Evolutionary conservation across 2,329 filamentous ascomycete species (phyloP).

Genomic region (Talaromyces sp.): DNA sequence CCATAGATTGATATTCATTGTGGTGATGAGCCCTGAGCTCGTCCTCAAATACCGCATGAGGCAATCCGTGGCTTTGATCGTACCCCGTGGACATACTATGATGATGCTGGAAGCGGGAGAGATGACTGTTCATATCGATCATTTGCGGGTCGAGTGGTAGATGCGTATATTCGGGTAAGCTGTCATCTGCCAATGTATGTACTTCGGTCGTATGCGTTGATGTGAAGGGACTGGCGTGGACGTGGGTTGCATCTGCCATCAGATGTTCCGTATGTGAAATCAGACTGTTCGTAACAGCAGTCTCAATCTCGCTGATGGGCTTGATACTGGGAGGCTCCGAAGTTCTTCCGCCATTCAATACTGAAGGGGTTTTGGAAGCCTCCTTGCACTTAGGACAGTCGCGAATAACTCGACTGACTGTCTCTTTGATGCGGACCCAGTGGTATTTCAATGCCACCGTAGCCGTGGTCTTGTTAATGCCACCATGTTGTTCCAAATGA

Average conservation of each 20-base stretch:
- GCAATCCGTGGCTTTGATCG: conserved; percentile 30
- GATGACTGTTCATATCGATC: conserved; percentile 50
- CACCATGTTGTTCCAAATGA: conserved; percentile 75
- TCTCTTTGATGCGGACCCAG: conserved; percentile 98
- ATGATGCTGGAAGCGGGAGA: conserved; percentile 41
- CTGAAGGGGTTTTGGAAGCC: conserved; percentile 56
- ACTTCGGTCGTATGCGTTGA: conserved; percentile 32
- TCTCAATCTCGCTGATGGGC: conserved; percentile 18
- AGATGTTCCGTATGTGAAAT: conserved; percentile 20
- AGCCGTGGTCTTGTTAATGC: conserved; percentile 97
- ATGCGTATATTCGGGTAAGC: conserved; percentile 45
- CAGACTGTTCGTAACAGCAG: conserved; percentile 7
- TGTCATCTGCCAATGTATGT: conserved; percentile 32
- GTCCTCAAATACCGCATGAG: conserved; percentile 37
- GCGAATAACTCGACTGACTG: conserved; percentile 88
- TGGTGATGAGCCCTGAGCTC: conserved; percentile 37
- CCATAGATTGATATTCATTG: conserved; percentile 43
- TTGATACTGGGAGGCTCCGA: conserved; percentile 23
- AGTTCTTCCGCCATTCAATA: conserved; percentile 28
- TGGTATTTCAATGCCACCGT: conserved; percentile 91
- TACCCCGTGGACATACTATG: conserved; percentile 37
- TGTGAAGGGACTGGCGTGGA: conserved; percentile 33
- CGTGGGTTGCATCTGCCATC: conserved; percentile 27
- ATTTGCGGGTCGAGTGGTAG: conserved; percentile 62
- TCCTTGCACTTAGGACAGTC: conserved; percentile 91